A percentile compares a stretch with the other conserved stretches of the same genome.
These are phyloP conservation scores for Purpureocillium takamizusanense DNA, from an alignment of 2,329 filamentous ascomycete genomes.

Conservation along the genomic window DNA sequence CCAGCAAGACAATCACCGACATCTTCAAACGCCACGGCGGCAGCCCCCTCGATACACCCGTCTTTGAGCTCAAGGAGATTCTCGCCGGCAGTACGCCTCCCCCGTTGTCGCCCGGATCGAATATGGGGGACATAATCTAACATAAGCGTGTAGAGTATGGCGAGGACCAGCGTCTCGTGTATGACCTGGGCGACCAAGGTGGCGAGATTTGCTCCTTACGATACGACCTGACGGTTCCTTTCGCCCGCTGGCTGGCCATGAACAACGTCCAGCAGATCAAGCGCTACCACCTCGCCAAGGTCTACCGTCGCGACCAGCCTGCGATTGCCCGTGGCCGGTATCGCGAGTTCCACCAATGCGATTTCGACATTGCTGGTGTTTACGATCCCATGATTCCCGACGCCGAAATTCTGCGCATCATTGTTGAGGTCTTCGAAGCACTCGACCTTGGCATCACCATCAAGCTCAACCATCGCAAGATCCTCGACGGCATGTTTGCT, in stretches of 20 bases:
- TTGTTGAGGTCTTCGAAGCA: conserved; percentile 75
- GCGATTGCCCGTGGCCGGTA: conserved; percentile 84
- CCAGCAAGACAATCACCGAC: conserved; percentile 53
- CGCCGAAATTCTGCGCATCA: conserved; percentile 77
- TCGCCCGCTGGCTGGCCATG: conserved; percentile 90
- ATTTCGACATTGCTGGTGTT: conserved; percentile 85
- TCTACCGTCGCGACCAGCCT: conserved; percentile 41
- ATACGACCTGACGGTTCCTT: conserved; percentile 83
- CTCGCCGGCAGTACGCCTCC: conserved; percentile 52
- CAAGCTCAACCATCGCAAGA: conserved; percentile 92
- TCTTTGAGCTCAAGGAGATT: conserved; percentile 83
- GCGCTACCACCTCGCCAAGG: conserved; percentile 91
- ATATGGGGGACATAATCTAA: too few species aligned
- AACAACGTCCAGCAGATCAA: conserved; percentile 82
- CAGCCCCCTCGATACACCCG: conserved; percentile 69
- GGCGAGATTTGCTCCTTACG: conserved; percentile 67
- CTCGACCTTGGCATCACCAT: conserved; percentile 71
- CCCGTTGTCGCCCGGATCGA: too few species aligned
- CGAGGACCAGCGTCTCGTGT: conserved; percentile 87
- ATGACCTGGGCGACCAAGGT: conserved; percentile 79
- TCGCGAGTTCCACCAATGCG: conserved; percentile 95
- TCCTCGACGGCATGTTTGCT: conserved; percentile 85
- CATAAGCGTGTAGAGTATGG: conserved; percentile 55
- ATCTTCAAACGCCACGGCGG: conserved; percentile 81
- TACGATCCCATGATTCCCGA: conserved; percentile 92